These are phyloP conservation scores for Xerophyta viscosa DNA, from an alignment of 106 monocot genomes.

Conservation along the genomic window DNA sequence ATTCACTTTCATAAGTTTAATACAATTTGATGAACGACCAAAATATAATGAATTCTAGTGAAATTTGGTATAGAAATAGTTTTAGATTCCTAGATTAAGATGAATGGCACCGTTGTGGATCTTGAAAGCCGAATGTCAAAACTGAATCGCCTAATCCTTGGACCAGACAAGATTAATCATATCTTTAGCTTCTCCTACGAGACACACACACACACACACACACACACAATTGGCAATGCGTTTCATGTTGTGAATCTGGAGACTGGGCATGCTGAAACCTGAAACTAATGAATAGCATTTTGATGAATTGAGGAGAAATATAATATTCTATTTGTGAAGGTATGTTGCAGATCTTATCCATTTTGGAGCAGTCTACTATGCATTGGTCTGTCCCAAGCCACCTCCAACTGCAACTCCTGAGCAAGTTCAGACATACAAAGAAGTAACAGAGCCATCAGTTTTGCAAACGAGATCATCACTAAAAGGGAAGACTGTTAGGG, in stretches of 20 bases:
- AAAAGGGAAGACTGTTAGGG: slow-evolving; percentile 88
- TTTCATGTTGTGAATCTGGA: neutral
- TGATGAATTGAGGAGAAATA: slow-evolving; percentile 1
- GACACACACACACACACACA: no score
- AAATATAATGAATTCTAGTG: no score
- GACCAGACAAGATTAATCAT: no score
- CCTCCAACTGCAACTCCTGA: slow-evolving; percentile 81
- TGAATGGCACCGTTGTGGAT: no score
- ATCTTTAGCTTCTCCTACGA: no score
- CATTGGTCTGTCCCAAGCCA: slow-evolving; percentile 85
- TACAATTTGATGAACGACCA: no score
- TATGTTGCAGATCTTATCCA: slow-evolving; percentile 94
- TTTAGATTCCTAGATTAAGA: no score
- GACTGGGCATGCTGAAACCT: no score
- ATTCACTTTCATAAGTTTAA: no score
- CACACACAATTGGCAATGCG: neutral
- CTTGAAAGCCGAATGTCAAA: no score
- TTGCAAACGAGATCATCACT: slow-evolving; percentile 72
- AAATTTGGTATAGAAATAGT: no score
- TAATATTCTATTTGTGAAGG: slow-evolving; percentile 57
- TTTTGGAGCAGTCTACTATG: slow-evolving; percentile 93
- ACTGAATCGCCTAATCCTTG: no score
- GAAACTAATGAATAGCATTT: neutral
- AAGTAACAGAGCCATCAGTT: slow-evolving; percentile 69
- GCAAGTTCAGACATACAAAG: slow-evolving; percentile 63